Percentiles rank a stretch among this genome's conserved stretches.
Evolutionary conservation across 2,329 filamentous ascomycete genomes (phyloP).

Genomic region (Didymosphaeria variabile): DNA sequence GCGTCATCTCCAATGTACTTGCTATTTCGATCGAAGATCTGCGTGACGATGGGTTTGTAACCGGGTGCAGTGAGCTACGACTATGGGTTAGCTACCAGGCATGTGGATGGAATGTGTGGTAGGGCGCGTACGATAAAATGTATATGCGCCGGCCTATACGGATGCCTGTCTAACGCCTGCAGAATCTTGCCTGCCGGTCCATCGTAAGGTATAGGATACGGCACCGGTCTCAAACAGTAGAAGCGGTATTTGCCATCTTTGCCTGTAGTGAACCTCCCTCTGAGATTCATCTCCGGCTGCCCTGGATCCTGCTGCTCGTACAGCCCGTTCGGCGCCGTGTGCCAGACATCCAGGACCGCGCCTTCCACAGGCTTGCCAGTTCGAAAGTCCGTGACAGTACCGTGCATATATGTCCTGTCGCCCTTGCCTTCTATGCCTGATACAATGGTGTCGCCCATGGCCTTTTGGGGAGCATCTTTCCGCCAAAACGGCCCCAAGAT

Average conservation of each 20-base stretch:
- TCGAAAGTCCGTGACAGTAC: slow-evolving; percentile 64
- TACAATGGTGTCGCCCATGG: slow-evolving; percentile 75
- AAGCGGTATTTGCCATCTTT: slow-evolving; percentile 67
- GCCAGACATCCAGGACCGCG: slow-evolving; percentile 80
- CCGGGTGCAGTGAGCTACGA: slow-evolving; percentile 62
- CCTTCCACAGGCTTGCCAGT: slow-evolving; percentile 71
- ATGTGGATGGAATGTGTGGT: not conserved
- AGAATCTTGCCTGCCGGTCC: slow-evolving; percentile 68
- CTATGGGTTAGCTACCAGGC: slow-evolving; percentile 4
- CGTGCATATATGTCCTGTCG: slow-evolving; percentile 71
- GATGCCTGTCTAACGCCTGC: slow-evolving; percentile 67
- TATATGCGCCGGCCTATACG: slow-evolving; percentile 70
- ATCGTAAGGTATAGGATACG: slow-evolving; percentile 65
- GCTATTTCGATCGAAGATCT: slow-evolving; percentile 77
- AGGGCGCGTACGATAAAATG: slow-evolving; percentile 63
- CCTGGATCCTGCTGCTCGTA: slow-evolving; percentile 76
- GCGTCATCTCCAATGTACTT: slow-evolving; percentile 68
- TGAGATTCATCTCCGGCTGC: slow-evolving; percentile 77
- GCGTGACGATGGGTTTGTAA: slow-evolving; percentile 76
- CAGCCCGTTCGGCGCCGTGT: slow-evolving; percentile 75
- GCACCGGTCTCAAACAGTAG: slow-evolving; percentile 54
- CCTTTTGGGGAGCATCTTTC: slow-evolving; percentile 72
- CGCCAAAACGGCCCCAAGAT: slow-evolving; percentile 90
- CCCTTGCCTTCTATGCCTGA: slow-evolving; percentile 56
- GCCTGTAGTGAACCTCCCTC: slow-evolving; percentile 76